phyloP scores from a whole-genome alignment of 352 stramenopile species.

The Thraustochytrium striatum region DNA sequence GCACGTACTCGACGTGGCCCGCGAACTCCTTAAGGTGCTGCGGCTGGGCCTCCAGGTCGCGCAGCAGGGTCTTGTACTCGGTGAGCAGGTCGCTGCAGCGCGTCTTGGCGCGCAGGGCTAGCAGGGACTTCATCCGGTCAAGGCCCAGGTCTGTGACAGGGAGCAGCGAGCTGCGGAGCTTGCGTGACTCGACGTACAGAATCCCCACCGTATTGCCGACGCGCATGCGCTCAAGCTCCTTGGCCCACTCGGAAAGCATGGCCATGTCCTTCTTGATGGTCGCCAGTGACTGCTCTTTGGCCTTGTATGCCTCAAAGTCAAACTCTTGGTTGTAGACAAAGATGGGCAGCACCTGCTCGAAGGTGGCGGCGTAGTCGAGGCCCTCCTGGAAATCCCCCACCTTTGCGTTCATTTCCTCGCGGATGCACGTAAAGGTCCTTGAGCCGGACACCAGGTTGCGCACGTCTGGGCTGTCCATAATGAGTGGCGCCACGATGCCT shows the following conservation, averaged over 20 bases:
- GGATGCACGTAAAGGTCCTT: slow-evolving; percentile 68
- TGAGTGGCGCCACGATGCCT: slow-evolving; percentile 48
- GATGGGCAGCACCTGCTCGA: slow-evolving; percentile 82
- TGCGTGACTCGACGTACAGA: slow-evolving; percentile 80
- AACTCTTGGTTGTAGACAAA: slow-evolving; percentile 83
- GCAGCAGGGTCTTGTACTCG: slow-evolving; percentile 81
- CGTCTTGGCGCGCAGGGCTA: slow-evolving; percentile 77
- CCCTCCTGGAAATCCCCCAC: slow-evolving; percentile 78
- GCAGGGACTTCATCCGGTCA: slow-evolving; percentile 82
- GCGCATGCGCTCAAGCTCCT: slow-evolving; percentile 88
- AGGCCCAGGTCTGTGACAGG: slow-evolving; percentile 82
- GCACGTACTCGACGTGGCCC: slow-evolving; percentile 63
- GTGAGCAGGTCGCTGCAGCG: slow-evolving; percentile 78
- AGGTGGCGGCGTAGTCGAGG: slow-evolving; percentile 81
- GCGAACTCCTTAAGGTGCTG: slow-evolving; percentile 86
- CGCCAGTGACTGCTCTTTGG: not conserved
- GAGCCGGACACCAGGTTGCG: slow-evolving; percentile 57
- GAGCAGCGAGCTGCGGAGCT: slow-evolving; percentile 85
- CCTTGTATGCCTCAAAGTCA: slow-evolving; percentile 70
- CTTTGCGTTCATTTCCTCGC: slow-evolving; percentile 71
- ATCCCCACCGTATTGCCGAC: slow-evolving; percentile 82
- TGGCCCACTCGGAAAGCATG: slow-evolving; percentile 81
- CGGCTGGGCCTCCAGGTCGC: slow-evolving; percentile 71
- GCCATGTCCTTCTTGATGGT: slow-evolving; percentile 72
- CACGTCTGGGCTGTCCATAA: slow-evolving; percentile 49